Evolutionary conservation across 495 filamentous ascomycete genomes (phyloP).

Genomic region (Parathielavia appendiculata): DNA sequence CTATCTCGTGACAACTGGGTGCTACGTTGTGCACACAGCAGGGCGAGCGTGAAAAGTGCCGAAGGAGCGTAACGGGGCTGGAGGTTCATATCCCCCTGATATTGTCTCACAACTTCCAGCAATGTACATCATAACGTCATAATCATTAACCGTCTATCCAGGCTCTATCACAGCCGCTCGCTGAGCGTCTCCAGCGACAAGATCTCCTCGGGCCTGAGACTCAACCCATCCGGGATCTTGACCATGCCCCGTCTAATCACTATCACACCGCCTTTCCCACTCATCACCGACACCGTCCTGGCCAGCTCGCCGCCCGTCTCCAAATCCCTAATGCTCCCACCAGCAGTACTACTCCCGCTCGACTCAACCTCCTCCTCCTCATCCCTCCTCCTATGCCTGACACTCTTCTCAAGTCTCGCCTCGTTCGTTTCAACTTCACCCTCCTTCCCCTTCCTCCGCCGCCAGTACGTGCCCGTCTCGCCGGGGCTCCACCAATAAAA

Average conservation of each 20-base stretch:
- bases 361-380: conserved; percentile 13
- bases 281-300: background rate
- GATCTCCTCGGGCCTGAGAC: conserved; percentile 20
- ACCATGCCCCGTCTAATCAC: conserved; percentile 16
- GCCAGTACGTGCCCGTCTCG: conserved; percentile 35
- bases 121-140: background rate
- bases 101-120: too few relatives aligned
- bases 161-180: conserved; percentile 14
- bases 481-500: conserved; percentile 69
- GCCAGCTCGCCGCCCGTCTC: background rate
- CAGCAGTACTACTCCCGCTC: conserved; percentile 6
- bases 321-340: background rate
- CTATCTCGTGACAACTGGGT: too few relatives aligned
- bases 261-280: conserved; percentile 8
- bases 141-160: background rate
- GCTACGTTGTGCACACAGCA: too few relatives aligned
- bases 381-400: conserved; percentile 6
- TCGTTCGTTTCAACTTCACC: conserved; percentile 7
- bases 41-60: too few relatives aligned
- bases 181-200: conserved; percentile 20
- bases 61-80: too few relatives aligned
- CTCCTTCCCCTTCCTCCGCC: background rate
- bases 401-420: background rate
- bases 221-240: conserved; percentile 20
- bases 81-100: too few relatives aligned